A percentile compares a stretch with the other conserved stretches of the same genome.
phyloP scores from a whole-genome alignment of 768 basidiomycete species.

The Gloeophyllum trabeum region DNA sequence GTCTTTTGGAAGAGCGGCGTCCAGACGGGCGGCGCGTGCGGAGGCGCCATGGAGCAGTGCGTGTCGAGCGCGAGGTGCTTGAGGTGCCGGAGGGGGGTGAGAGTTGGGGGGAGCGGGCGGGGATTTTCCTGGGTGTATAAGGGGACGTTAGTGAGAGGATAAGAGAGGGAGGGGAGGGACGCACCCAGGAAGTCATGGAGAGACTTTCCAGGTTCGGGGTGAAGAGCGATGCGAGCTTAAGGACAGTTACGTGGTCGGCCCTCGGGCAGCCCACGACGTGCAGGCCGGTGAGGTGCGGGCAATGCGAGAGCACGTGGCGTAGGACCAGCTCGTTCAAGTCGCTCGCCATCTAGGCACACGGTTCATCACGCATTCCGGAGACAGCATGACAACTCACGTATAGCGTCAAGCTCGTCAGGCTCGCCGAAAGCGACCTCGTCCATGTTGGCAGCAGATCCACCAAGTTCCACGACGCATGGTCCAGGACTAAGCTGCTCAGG shows the following conservation, averaged over 20 bases:
- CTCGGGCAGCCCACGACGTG: constrained; percentile 53
- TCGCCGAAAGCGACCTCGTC: constrained; percentile 26
- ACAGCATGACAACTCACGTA: constrained; percentile 33
- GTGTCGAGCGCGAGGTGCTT: constrained; percentile 43
- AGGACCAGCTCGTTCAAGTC: constrained; percentile 44
- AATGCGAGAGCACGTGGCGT: constrained; percentile 29
- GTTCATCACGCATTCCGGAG: constrained; percentile 1
- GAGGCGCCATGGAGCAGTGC: constrained; percentile 19
- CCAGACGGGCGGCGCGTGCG: constrained; percentile 16
- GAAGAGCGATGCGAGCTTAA: constrained; percentile 28
- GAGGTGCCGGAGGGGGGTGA: constrained; percentile 27
- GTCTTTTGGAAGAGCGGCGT: constrained; percentile 18
- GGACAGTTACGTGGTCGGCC: constrained; percentile 37
- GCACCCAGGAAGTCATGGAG: constrained; percentile 48
- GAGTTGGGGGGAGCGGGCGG: constrained; percentile 11
- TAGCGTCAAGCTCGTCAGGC: constrained; percentile 44
- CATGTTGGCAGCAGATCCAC: constrained; percentile 50
- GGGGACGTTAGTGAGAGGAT: constrained; percentile 2
- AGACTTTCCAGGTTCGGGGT: constrained; percentile 50
- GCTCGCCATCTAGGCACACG: constrained; percentile 33
- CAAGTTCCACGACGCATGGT: constrained; percentile 52
- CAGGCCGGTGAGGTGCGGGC: constrained; percentile 44
- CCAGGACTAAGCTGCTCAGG: constrained; percentile 38
- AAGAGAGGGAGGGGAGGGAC: constrained; percentile 11
- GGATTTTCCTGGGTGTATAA: constrained; percentile 23